These are phyloP conservation scores for Fonsecaea nubica DNA, from an alignment of 2,329 filamentous ascomycete species.

Conservation along the genomic window DNA sequence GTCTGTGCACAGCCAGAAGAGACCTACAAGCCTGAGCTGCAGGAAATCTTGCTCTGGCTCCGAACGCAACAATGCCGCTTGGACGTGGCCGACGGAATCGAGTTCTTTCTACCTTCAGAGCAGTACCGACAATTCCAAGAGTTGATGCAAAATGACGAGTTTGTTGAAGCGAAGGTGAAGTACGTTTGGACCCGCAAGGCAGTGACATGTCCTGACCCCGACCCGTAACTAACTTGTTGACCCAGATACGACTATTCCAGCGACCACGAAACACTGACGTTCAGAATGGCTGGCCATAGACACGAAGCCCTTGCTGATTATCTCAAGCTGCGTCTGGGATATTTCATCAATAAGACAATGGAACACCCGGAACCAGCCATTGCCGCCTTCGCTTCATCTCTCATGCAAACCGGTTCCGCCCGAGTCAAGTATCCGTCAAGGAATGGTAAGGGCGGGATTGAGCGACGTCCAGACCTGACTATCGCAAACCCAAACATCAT, in stretches of 20 bases:
- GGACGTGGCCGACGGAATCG: neutral
- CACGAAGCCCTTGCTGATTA: neutral
- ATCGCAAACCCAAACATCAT: neutral
- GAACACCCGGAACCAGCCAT: neutral
- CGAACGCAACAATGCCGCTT: neutral
- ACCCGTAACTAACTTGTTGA: neutral
- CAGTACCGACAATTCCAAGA: neutral
- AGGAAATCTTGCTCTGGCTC: neutral
- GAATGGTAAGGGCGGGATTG: neutral
- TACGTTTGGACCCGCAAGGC: neutral
- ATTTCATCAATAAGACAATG: neutral
- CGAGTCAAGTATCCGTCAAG: neutral
- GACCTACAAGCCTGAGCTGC: neutral
- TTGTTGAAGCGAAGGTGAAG: neutral
- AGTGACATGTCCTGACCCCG: neutral
- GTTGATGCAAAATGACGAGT: neutral
- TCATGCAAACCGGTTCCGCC: neutral
- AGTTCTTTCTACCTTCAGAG: neutral
- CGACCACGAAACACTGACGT: neutral
- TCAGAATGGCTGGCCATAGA: constrained; percentile 7
- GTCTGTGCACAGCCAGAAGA: neutral
- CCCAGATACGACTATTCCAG: constrained; percentile 22
- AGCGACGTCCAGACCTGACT: neutral
- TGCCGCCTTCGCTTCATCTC: neutral
- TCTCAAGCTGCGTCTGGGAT: neutral